phyloP scores from a whole-genome alignment of 2,329 filamentous ascomycete species.

The Aspergillus viridinutans region DNA sequence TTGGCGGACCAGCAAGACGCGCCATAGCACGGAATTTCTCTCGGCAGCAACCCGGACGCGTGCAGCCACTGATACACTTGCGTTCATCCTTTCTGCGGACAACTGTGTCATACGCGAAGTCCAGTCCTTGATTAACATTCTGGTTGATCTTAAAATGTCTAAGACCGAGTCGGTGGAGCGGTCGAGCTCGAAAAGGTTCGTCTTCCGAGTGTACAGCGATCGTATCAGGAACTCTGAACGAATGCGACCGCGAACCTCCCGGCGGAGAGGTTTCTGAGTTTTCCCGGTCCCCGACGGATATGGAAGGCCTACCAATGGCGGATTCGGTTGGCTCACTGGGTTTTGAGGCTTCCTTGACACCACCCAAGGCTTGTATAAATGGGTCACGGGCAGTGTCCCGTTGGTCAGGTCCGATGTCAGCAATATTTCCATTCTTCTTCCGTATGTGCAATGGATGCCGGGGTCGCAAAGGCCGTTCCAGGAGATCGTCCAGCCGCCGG shows the following conservation, averaged over 20 bases:
- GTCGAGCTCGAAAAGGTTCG: constrained; percentile 54
- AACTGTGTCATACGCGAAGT: constrained; percentile 70
- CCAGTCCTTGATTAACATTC: constrained; percentile 62
- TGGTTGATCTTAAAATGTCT: constrained; percentile 83
- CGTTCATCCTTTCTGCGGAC: constrained; percentile 67
- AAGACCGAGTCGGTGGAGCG: constrained; percentile 55
- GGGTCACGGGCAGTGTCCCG: neutral
- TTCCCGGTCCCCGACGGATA: neutral
- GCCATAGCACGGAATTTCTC: constrained; percentile 66
- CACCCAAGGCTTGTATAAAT: neutral
- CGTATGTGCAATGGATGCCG: constrained; percentile 15
- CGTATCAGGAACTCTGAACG: neutral
- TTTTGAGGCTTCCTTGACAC: neutral
- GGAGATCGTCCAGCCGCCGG: constrained; percentile 29
- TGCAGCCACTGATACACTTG: constrained; percentile 69
- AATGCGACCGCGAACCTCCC: neutral
- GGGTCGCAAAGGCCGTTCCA: constrained; percentile 25
- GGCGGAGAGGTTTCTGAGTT: neutral
- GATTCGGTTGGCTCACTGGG: neutral
- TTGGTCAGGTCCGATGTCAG: neutral
- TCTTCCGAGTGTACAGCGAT: constrained; percentile 23
- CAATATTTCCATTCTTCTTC: neutral
- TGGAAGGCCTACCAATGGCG: neutral
- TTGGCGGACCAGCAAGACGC: constrained; percentile 30
- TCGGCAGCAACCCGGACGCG: constrained; percentile 71